Percentiles rank a stretch among this genome's conserved stretches.
Conservation (phyloP, 1,284 basidiomycete genomes). For the Cryptococcus wingfieldii region DNA sequence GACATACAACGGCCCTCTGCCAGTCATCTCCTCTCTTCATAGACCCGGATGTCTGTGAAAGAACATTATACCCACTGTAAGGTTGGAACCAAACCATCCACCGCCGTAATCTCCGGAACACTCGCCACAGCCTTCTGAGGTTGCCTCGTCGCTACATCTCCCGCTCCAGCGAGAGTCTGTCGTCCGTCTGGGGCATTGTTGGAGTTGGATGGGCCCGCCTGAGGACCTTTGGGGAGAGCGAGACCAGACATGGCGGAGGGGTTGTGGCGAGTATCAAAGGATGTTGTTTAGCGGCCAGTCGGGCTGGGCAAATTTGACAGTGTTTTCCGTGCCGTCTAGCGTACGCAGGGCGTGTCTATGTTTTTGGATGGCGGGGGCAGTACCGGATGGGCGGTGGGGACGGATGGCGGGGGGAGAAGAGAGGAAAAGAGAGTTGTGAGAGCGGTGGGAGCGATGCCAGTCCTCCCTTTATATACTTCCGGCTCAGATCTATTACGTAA, state of each 20-base stretch:
- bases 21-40: not conserved
- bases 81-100: constrained; percentile 90
- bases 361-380: not conserved
- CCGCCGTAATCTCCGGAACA: constrained; percentile 73
- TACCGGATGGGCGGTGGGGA: not conserved
- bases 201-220: constrained; percentile 7
- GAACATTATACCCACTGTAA: constrained; percentile 59
- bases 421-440: not conserved
- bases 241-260: constrained; percentile 10
- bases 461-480: not conserved
- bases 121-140: constrained; percentile 26
- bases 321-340: not conserved
- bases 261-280: not conserved
- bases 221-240: constrained; percentile 9
- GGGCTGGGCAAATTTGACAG: not conserved
- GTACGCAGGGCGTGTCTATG: not conserved
- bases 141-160: constrained; percentile 8
- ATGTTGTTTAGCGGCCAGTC: not conserved
- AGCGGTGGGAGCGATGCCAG: not conserved
- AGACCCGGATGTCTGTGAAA: not conserved
- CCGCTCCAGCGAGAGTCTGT: constrained; percentile 12
- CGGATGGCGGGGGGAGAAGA: not conserved
- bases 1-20: not conserved
- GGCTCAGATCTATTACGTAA: not conserved
- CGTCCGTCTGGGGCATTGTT: not conserved